Percentiles rank a stretch among this genome's conserved stretches.
phyloP scores from a whole-genome alignment of 139 green algal genomes.

The Tetratostichococcus sp. region DNA sequence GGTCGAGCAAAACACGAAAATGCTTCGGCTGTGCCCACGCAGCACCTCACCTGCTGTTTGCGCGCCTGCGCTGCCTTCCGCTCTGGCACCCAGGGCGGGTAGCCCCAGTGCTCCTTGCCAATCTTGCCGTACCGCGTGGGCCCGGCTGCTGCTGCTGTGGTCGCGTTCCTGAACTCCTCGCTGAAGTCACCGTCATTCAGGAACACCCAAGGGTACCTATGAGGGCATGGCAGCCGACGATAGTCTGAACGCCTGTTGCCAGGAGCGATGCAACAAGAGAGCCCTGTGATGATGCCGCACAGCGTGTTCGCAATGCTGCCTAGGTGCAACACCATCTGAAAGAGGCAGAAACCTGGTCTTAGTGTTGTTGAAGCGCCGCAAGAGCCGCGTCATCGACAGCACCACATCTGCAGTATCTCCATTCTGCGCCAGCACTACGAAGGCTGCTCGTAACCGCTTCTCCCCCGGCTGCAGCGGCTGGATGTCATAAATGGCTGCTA shows the following conservation, averaged over 20 bases:
- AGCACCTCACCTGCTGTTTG: neutral
- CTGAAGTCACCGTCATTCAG: conserved; percentile 18
- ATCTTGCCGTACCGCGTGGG: conserved; percentile 24
- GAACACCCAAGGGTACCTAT: conserved; percentile 18
- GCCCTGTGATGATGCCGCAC: neutral
- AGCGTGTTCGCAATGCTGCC: neutral
- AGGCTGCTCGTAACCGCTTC: neutral
- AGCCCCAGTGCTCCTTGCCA: conserved; percentile 21
- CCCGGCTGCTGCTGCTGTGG: neutral
- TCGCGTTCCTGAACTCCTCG: conserved; percentile 5
- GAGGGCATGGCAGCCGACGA: too few relatives aligned
- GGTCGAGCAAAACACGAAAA: neutral
- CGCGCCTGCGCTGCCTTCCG: conserved; percentile 6
- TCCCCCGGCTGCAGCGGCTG: neutral
- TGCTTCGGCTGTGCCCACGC: neutral
- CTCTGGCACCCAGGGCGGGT: conserved; percentile 15
- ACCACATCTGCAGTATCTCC: conserved; percentile 17
- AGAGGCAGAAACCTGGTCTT: neutral
- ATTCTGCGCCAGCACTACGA: conserved; percentile 15
- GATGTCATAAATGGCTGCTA: neutral
- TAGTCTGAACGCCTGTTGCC: too few relatives aligned
- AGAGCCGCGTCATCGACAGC: conserved; percentile 23
- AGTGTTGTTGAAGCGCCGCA: conserved; percentile 26
- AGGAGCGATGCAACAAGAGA: too few relatives aligned
- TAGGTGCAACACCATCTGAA: neutral